Percentiles rank a stretch among this genome's conserved stretches.
These are phyloP conservation scores for Houttuynia cordata DNA, from an alignment of 164 flowering plant species.

Conservation along the genomic window DNA sequence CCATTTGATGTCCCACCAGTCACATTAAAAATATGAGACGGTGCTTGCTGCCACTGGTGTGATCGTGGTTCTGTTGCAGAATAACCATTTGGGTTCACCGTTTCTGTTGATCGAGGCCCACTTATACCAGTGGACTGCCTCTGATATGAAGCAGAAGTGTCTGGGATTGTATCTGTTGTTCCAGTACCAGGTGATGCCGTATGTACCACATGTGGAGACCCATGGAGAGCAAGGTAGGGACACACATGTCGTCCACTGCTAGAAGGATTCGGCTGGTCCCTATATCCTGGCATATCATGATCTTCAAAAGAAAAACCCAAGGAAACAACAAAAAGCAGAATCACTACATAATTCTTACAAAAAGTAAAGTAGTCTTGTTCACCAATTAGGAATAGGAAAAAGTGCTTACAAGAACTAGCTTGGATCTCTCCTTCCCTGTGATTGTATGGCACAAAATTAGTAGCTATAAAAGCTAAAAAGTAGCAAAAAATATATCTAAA, in stretches of 20 bases:
- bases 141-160: slow-evolving; percentile 4
- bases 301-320: slow-evolving; percentile 1
- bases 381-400: background rate
- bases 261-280: slow-evolving; percentile 4
- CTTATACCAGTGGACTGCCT: background rate
- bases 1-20: background rate
- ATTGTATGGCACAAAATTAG: background rate
- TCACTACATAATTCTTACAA: background rate
- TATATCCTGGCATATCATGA: slow-evolving; percentile 11
- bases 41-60: slow-evolving; percentile 4
- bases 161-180: background rate
- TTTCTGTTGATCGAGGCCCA: slow-evolving; percentile 1
- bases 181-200: slow-evolving; percentile 2
- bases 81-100: slow-evolving; percentile 2
- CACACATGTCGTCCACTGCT: slow-evolving; percentile 2
- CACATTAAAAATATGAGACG: slow-evolving; percentile 2
- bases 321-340: background rate
- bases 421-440: slow-evolving; percentile 12
- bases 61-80: slow-evolving; percentile 4
- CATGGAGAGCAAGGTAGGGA: slow-evolving; percentile 10
- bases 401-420: slow-evolving; percentile 10
- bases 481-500: background rate
- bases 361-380: background rate
- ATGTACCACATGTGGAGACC: slow-evolving; percentile 3
- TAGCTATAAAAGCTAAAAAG: background rate